Base-by-base conservation (phyloP, 2,329 filamentous ascomycete genomes). In the Neonectria punicea region DNA sequence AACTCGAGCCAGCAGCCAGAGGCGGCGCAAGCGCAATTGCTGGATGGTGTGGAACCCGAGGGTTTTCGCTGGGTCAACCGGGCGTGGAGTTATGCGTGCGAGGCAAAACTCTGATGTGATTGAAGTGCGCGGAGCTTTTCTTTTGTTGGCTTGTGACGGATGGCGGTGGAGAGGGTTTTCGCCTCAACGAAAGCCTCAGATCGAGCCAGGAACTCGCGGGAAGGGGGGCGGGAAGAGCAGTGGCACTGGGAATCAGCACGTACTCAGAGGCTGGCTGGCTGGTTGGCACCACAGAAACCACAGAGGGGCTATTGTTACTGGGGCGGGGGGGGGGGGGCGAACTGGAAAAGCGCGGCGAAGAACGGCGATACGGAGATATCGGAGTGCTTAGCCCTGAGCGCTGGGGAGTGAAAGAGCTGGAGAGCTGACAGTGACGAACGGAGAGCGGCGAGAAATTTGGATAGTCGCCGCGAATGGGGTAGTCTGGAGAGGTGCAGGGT, bases 21-120 rank as follows among this genome's bases (percentile, higher is more conserved):
- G 67, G 69, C 66, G 69, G 65, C 46, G 53, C 47, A 58, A 54
- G 47, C 53, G 61, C 59, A 72, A 65, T 65, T 59, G 67, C 53
- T 73, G 66, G 62, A 61, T 30, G 58, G 61, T 70, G 71, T 73
- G 71, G 71, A 73, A 73, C 71, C 63, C 65, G 61, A 69, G 61
- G 69, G 71, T 64, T 70, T 73, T 69, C 67, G 63, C 70, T 73
- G 70, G 70, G 67, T 73, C 69, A 70, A 73, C 67, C 67, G 63
- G 50, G 49, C 57, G 57, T 65, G 62, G 56, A 61, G 39, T 61
- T 56, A 44, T 61, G 50, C 51, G 70, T 72, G 61, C 62, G 62
- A 71, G 67, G 66, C 61, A 73, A 73, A 39, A 72, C 67, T 73
- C 66, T 73, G 71, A 70, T 71, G 68, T 58, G 66, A 67, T 54